Evolutionary conservation across 805 yeast species (phyloP).

Genomic region (Barnettozyma californica): DNA sequence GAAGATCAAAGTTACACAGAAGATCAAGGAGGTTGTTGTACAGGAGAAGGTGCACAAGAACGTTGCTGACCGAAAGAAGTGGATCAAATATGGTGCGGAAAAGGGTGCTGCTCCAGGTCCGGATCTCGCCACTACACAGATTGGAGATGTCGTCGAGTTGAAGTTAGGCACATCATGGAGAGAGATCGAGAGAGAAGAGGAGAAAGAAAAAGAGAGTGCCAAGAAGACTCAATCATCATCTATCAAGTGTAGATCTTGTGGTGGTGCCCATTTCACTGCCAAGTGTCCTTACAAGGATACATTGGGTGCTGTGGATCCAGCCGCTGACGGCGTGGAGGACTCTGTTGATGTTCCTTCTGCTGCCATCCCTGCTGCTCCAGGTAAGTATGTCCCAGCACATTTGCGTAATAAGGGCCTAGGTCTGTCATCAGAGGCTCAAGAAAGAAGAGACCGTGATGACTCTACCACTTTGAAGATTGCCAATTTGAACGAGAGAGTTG

Average conservation of each 20-base stretch:
- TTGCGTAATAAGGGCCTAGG: slow-evolving; percentile 39
- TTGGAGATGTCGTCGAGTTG: slow-evolving; percentile 78
- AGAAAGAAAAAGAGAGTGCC: slow-evolving; percentile 41
- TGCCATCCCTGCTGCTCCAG: slow-evolving; percentile 35
- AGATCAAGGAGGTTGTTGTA: slow-evolving; percentile 67
- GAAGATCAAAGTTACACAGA: slow-evolving; percentile 84
- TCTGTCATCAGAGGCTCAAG: slow-evolving; percentile 29
- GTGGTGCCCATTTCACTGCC: slow-evolving; percentile 88
- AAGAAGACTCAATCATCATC: slow-evolving; percentile 43
- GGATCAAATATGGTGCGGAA: slow-evolving; percentile 88
- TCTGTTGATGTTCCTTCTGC: slow-evolving; percentile 44
- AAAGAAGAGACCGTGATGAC: slow-evolving; percentile 69
- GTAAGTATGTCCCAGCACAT: slow-evolving; percentile 61
- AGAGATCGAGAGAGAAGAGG: slow-evolving; percentile 62
- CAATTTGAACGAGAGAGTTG: slow-evolving; percentile 80
- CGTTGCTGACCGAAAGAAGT: slow-evolving; percentile 82
- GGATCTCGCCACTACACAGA: slow-evolving; percentile 78
- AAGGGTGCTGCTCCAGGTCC: slow-evolving; percentile 74
- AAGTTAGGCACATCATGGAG: slow-evolving; percentile 74
- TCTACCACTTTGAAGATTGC: slow-evolving; percentile 83
- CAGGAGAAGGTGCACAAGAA: slow-evolving; percentile 78
- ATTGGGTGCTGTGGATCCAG: slow-evolving; percentile 48
- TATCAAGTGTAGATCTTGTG: slow-evolving; percentile 83
- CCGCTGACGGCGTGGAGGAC: slow-evolving; percentile 29
- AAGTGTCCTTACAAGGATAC: slow-evolving; percentile 96